These are phyloP conservation scores for Starmerella kuoi DNA, from an alignment of 805 yeast genomes.

Conservation along the genomic window DNA sequence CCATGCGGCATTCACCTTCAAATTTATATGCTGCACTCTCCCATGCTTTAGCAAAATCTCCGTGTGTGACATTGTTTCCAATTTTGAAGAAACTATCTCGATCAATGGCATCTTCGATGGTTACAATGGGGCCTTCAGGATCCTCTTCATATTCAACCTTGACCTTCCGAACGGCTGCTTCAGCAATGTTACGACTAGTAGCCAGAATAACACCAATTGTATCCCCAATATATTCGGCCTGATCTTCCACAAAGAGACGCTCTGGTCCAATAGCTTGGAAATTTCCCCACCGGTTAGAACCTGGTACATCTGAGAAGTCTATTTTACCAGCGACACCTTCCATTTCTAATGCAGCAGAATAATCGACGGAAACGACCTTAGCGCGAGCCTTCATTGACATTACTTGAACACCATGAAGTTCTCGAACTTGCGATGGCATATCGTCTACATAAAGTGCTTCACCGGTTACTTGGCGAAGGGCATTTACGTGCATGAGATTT, in stretches of 20 bases:
- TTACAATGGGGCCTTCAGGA: conserved; percentile 27
- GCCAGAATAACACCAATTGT: conserved; percentile 36
- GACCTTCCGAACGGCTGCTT: conserved; percentile 34
- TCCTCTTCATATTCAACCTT: conserved; percentile 34
- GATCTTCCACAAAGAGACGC: conserved; percentile 33
- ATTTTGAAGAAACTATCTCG: conserved; percentile 33
- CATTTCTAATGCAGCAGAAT: conserved; percentile 30
- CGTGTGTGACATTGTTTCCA: conserved; percentile 29
- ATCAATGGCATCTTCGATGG: conserved; percentile 36
- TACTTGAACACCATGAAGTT: conserved; percentile 36
- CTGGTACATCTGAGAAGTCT: conserved; percentile 33
- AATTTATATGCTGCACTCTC: conserved; percentile 27
- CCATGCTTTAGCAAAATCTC: conserved; percentile 34
- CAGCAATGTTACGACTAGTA: conserved; percentile 32
- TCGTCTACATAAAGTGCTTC: conserved; percentile 39
- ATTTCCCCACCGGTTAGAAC: conserved; percentile 34
- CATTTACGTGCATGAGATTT: conserved; percentile 35
- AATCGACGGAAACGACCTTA: conserved; percentile 33
- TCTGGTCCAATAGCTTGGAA: conserved; percentile 34
- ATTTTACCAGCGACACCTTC: conserved; percentile 36
- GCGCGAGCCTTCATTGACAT: conserved; percentile 36
- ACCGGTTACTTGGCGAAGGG: conserved; percentile 38
- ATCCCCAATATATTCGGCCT: conserved; percentile 34
- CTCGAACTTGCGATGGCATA: conserved; percentile 34
- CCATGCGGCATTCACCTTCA: conserved; percentile 33